Percentiles rank a stretch among this genome's conserved stretches.
Evolutionary conservation across 202 grass and related monocot genomes (phyloP).

Genomic region (Dendrocalamus latiflorus): DNA sequence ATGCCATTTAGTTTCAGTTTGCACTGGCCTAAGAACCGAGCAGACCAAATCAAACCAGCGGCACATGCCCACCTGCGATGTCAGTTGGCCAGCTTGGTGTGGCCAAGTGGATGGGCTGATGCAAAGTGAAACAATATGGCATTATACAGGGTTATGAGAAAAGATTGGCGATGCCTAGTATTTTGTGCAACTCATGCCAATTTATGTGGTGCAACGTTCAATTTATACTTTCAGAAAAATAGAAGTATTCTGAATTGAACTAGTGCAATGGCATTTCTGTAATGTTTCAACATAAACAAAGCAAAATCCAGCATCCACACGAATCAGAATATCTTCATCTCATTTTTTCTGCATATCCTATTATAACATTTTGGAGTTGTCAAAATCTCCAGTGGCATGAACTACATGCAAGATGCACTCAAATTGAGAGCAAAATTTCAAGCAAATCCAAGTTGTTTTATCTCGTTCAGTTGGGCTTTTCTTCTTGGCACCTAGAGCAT

Average conservation of each 20-base stretch:
- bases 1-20: no score
- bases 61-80: background rate
- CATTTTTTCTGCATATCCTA: background rate
- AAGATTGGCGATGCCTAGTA: no score
- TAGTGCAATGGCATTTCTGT: background rate
- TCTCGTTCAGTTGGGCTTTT: conserved; percentile 37
- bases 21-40: background rate
- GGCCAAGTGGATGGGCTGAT: background rate
- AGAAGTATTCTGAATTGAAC: background rate
- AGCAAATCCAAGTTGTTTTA: background rate
- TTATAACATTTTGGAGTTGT: background rate
- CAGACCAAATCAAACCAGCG: background rate
- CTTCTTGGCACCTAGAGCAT: conserved; percentile 64
- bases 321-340: background rate
- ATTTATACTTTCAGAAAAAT: background rate
- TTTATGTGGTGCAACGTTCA: background rate
- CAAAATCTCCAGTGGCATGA: background rate
- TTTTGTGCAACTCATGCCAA: background rate
- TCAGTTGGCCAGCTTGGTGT: background rate
- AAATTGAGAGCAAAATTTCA: background rate
- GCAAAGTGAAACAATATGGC: background rate
- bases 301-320: background rate
- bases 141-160: no score
- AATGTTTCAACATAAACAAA: background rate
- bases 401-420: background rate